phyloP scores from a whole-genome alignment of 2,329 filamentous ascomycete genomes.

The Aspergillus sp. region DNA sequence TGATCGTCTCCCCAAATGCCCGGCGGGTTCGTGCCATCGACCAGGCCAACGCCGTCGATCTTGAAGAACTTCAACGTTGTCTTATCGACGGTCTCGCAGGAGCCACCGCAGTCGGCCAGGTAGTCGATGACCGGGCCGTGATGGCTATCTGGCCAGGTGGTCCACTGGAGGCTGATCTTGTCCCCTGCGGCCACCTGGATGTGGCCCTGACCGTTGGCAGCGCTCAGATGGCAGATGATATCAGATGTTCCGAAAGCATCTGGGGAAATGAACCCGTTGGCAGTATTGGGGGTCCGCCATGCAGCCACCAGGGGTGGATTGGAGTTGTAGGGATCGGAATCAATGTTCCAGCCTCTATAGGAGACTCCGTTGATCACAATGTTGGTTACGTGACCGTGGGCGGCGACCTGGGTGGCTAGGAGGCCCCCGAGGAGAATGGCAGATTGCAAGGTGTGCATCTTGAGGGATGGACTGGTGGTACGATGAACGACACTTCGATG shows the following conservation, averaged over 20 bases:
- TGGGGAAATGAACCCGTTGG: slow-evolving; percentile 51
- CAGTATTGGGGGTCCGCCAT: slow-evolving; percentile 51
- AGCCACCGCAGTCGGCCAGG: slow-evolving; percentile 55
- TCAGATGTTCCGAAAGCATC: slow-evolving; percentile 40
- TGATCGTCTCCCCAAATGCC: slow-evolving; percentile 54
- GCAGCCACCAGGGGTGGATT: slow-evolving; percentile 44
- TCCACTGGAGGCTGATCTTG: slow-evolving; percentile 58
- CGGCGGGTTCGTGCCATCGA: slow-evolving; percentile 38
- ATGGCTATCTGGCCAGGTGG: slow-evolving; percentile 61
- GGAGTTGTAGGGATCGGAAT: slow-evolving; percentile 26
- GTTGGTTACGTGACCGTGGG: slow-evolving; percentile 16
- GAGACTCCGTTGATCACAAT: slow-evolving; percentile 19
- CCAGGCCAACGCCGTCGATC: slow-evolving; percentile 55
- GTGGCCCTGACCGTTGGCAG: slow-evolving; percentile 48
- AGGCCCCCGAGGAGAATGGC: background rate
- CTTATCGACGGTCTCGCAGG: slow-evolving; percentile 53
- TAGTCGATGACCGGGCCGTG: slow-evolving; percentile 62
- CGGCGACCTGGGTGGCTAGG: slow-evolving; percentile 7
- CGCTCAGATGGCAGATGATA: slow-evolving; percentile 60
- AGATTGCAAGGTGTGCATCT: slow-evolving; percentile 1
- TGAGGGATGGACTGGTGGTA: background rate
- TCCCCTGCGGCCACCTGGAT: slow-evolving; percentile 58
- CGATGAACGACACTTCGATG: background rate
- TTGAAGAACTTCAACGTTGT: slow-evolving; percentile 57
- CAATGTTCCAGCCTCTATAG: slow-evolving; percentile 26